phyloP scores from a whole-genome alignment of 192 early-diverging fungal species.

The Rhizophagus clarus region DNA sequence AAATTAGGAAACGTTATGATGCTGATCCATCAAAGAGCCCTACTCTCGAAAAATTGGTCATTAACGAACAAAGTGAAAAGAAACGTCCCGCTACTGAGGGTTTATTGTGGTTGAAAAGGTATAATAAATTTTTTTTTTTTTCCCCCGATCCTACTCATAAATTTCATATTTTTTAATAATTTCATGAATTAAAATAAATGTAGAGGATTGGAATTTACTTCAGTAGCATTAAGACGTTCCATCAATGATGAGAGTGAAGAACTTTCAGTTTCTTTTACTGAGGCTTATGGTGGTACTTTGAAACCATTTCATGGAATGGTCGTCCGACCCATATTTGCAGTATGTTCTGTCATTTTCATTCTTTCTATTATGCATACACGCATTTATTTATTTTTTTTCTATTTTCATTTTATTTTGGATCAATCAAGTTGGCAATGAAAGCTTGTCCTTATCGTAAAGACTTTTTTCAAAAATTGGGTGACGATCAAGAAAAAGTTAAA shows the following conservation, averaged over 20 bases:
- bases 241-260: conserved; percentile 57
- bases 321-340: conserved; percentile 65
- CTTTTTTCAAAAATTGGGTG: conserved; percentile 86
- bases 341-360: conserved; percentile 39
- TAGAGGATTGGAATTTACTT: conserved; percentile 79
- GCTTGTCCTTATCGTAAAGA: conserved; percentile 88
- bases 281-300: conserved; percentile 72
- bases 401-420: neutral
- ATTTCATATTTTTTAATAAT: neutral
- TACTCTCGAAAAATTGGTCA: conserved; percentile 84
- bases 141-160: neutral
- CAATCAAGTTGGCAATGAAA: conserved; percentile 78
- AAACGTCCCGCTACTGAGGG: conserved; percentile 88
- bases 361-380: neutral
- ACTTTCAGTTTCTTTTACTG: conserved; percentile 70
- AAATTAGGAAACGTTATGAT: conserved; percentile 76
- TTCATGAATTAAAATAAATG: neutral
- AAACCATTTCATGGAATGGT: conserved; percentile 71
- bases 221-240: conserved; percentile 66
- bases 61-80: conserved; percentile 73
- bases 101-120: conserved; percentile 82
- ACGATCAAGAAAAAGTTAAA: conserved; percentile 57
- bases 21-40: conserved; percentile 65
- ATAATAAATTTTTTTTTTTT: neutral
- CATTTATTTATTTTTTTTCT: conserved; percentile 1